Evolutionary conservation across 139 green algal species (phyloP).

Genomic region (Chlorokybus atmophyticus): DNA sequence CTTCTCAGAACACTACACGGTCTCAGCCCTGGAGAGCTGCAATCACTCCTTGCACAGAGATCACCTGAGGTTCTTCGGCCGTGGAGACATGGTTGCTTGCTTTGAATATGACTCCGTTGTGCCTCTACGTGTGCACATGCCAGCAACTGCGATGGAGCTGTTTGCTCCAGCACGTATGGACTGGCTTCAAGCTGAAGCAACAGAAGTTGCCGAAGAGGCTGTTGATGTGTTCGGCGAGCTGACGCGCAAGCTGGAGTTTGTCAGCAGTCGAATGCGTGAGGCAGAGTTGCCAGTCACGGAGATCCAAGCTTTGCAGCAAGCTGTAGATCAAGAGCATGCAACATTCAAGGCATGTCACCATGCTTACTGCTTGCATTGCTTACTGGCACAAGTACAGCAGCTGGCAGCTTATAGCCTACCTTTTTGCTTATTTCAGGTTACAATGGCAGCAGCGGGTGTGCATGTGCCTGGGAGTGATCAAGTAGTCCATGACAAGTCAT

Average conservation of each 20-base stretch:
- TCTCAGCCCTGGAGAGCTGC: constrained; percentile 2
- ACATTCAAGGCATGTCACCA: too few relatives aligned
- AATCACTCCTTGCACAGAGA: constrained; percentile 26
- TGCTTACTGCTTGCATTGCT: too few relatives aligned
- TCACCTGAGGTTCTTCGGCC: constrained; percentile 27
- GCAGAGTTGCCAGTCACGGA: too few relatives aligned
- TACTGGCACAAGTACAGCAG: too few relatives aligned
- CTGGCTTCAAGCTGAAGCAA: background rate
- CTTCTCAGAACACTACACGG: constrained; percentile 17
- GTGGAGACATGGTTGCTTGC: constrained; percentile 17
- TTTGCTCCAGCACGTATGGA: background rate
- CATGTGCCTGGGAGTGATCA: background rate
- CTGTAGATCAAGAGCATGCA: too few relatives aligned
- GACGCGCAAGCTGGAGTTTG: too few relatives aligned
- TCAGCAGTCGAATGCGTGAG: too few relatives aligned
- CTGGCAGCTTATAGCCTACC: too few relatives aligned
- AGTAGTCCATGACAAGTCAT: background rate
- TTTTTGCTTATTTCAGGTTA: too few relatives aligned
- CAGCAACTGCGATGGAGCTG: too few relatives aligned
- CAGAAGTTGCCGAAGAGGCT: constrained; percentile 1
- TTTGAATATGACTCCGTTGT: constrained; percentile 11
- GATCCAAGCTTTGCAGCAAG: too few relatives aligned
- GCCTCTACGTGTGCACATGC: constrained; percentile 13
- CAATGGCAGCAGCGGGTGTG: constrained; percentile 1
- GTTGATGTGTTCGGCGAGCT: too few relatives aligned